Evolutionary conservation across 169 alveolate genomes (phyloP).

Genomic region (Plasmodium coatneyi): DNA sequence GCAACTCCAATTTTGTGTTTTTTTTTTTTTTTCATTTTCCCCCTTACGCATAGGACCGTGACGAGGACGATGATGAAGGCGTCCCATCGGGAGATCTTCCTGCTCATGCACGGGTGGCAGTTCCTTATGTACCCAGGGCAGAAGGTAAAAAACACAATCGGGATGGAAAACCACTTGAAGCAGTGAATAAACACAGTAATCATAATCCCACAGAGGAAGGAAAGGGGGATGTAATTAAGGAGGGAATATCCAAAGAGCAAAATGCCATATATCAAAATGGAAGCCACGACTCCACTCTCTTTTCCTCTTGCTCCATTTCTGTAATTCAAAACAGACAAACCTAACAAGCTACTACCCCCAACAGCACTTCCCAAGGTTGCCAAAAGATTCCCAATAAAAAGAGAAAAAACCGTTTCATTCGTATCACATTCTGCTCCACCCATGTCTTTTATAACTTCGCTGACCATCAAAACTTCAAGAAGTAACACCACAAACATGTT

Average conservation of each 20-base stretch:
- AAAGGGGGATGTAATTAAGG: conserved; percentile 86
- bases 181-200: conserved; percentile 85
- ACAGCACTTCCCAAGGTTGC: conserved; percentile 84
- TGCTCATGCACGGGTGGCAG: conserved; percentile 83
- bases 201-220: conserved; percentile 88
- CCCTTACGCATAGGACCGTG: conserved; percentile 80
- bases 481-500: conserved; percentile 78
- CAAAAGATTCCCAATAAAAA: conserved; percentile 82
- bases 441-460: conserved; percentile 84
- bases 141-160: conserved; percentile 85
- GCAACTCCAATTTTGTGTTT: neutral
- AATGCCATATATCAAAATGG: conserved; percentile 80
- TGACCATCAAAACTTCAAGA: conserved; percentile 83
- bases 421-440: conserved; percentile 83
- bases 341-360: conserved; percentile 89
- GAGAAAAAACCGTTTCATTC: conserved; percentile 84
- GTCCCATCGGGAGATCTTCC: conserved; percentile 86
- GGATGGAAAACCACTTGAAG: conserved; percentile 88
- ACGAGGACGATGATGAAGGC: conserved; percentile 87
- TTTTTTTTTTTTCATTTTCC: conserved; percentile 5
- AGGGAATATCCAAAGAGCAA: conserved; percentile 83
- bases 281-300: conserved; percentile 83
- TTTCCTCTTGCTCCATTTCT: conserved; percentile 87
- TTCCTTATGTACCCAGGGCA: conserved; percentile 83
- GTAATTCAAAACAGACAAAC: conserved; percentile 85